Conservation (phyloP, 768 basidiomycete genomes). For the Scleroderma bovista region DNA sequence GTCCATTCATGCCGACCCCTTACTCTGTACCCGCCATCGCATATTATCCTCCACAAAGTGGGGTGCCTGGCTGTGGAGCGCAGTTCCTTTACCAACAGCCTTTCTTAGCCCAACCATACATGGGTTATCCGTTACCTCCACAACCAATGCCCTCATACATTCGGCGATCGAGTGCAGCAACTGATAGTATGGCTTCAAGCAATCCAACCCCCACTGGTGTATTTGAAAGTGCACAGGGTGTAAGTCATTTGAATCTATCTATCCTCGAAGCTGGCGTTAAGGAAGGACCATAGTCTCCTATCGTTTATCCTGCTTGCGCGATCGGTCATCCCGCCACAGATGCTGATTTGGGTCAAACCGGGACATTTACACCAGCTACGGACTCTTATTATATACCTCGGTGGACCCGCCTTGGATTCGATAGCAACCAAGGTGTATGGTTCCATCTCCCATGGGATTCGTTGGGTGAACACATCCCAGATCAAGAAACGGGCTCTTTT, state of each 20-base stretch:
- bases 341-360: constrained; percentile 20
- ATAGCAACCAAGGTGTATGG: constrained; percentile 69
- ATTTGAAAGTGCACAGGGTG: constrained; percentile 39
- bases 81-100: constrained; percentile 49
- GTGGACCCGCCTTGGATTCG: constrained; percentile 59
- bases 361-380: constrained; percentile 9
- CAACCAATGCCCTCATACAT: constrained; percentile 19
- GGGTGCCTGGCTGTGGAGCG: constrained; percentile 49
- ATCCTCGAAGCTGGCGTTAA: constrained; percentile 6
- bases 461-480: constrained; percentile 58
- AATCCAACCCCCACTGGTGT: constrained; percentile 33
- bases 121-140: constrained; percentile 38
- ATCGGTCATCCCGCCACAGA: constrained; percentile 25
- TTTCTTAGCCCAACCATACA: constrained; percentile 40
- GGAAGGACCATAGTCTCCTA: constrained; percentile 35
- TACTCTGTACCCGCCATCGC: constrained; percentile 39
- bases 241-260: constrained; percentile 25
- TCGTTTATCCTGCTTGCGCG: constrained; percentile 42
- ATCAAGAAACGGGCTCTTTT: constrained; percentile 11
- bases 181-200: constrained; percentile 27
- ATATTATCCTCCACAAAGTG: constrained; percentile 44
- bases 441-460: constrained; percentile 64
- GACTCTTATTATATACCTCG: constrained; percentile 42
- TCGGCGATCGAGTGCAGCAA: constrained; percentile 34
- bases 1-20: constrained; percentile 14